Evolutionary conservation across 2,329 filamentous ascomycete genomes (phyloP).

Genomic region (Pseudodiploospora longispora): DNA sequence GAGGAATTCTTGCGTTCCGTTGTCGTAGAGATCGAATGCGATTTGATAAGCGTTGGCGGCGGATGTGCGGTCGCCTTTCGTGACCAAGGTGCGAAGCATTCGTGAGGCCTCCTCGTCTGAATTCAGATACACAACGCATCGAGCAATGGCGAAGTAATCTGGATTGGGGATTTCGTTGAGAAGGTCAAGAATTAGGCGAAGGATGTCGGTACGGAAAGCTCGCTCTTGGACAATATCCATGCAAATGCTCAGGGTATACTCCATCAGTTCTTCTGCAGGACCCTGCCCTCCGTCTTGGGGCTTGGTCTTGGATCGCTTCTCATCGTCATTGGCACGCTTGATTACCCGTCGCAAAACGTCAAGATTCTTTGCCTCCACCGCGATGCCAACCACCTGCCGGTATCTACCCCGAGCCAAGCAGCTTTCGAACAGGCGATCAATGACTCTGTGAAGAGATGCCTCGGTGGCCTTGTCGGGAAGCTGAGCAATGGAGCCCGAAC

Average conservation of each 20-base stretch:
- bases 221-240: conserved; percentile 97
- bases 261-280: conserved; percentile 86
- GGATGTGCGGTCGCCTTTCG: conserved; percentile 68
- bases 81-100: conserved; percentile 75
- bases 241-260: conserved; percentile 91
- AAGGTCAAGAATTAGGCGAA: conserved; percentile 89
- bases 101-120: conserved; percentile 83
- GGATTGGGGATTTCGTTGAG: conserved; percentile 85
- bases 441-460: conserved; percentile 70
- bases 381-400: conserved; percentile 92
- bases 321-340: conserved; percentile 78
- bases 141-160: conserved; percentile 96
- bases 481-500: conserved; percentile 55
- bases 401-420: conserved; percentile 83
- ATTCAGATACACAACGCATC: conserved; percentile 93
- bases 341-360: conserved; percentile 82
- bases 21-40: conserved; percentile 96
- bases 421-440: conserved; percentile 83
- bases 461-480: conserved; percentile 63
- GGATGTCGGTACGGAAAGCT: conserved; percentile 71
- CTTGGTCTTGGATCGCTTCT: conserved; percentile 59
- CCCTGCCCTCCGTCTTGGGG: conserved; percentile 40
- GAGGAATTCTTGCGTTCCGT: conserved; percentile 94
- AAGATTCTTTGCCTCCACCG: conserved; percentile 87
- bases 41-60: conserved; percentile 91